Percentiles rank a stretch among this genome's conserved stretches.
phyloP scores from a whole-genome alignment of 2,329 filamentous ascomycete species.

The Aspergillus spinulosporus region DNA sequence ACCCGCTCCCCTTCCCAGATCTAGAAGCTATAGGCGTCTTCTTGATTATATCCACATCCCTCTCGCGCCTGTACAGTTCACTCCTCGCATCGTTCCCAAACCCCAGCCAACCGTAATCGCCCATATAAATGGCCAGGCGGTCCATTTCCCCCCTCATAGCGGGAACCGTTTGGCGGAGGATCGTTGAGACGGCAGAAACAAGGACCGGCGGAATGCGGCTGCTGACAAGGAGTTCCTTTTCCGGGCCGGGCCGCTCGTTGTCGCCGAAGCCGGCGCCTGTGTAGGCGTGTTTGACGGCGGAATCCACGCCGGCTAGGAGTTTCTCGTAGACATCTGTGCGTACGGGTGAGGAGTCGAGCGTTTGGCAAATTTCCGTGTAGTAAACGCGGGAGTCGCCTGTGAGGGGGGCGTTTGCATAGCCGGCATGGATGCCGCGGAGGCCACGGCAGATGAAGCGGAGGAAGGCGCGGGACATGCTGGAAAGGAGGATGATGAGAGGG shows the following conservation, averaged over 20 bases:
- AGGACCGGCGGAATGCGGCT: slow-evolving; percentile 55
- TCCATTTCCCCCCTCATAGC: slow-evolving; percentile 63
- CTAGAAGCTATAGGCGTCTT: slow-evolving; percentile 43
- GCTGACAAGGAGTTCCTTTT: slow-evolving; percentile 56
- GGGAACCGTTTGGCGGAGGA: slow-evolving; percentile 54
- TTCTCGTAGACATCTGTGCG: slow-evolving; percentile 64
- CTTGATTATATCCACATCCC: slow-evolving; percentile 60
- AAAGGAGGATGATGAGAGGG: slow-evolving; percentile 62
- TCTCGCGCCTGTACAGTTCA: slow-evolving; percentile 61
- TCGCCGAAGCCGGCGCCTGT: slow-evolving; percentile 47
- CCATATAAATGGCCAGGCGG: slow-evolving; percentile 68
- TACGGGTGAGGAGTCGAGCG: slow-evolving; percentile 54
- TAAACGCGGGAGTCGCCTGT: slow-evolving; percentile 42
- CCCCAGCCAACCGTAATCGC: slow-evolving; percentile 69
- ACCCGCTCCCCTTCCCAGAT: not conserved
- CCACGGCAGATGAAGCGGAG: slow-evolving; percentile 68
- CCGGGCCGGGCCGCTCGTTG: slow-evolving; percentile 48
- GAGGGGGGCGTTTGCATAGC: slow-evolving; percentile 41
- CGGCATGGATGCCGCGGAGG: slow-evolving; percentile 57
- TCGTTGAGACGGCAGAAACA: slow-evolving; percentile 47
- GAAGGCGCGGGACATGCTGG: slow-evolving; percentile 71
- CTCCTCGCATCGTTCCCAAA: slow-evolving; percentile 60
- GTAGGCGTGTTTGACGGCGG: slow-evolving; percentile 62
- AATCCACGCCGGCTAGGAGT: slow-evolving; percentile 65
- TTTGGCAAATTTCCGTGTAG: slow-evolving; percentile 57